Percentiles rank a stretch among this genome's conserved stretches.
These are phyloP conservation scores for Haematococcus lacustris DNA, from an alignment of 139 green algal species.

Conservation along the genomic window DNA sequence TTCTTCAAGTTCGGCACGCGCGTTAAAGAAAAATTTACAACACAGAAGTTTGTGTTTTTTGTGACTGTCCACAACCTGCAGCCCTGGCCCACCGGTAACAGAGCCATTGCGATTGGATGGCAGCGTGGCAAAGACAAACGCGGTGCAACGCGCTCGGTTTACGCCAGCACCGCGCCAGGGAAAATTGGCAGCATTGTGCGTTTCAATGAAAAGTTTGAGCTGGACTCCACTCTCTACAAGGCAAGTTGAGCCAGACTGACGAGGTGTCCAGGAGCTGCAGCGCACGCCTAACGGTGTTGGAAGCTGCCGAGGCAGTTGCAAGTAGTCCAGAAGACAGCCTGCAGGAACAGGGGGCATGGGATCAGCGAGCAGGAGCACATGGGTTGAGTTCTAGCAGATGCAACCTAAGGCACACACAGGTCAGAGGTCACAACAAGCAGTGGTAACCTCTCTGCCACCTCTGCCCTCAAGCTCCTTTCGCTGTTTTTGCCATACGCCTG, in stretches of 20 bases:
- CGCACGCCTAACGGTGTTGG: too few species aligned
- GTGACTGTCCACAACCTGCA: slow-evolving; percentile 45
- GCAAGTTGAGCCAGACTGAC: too few species aligned
- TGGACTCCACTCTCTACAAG: slow-evolving; percentile 53
- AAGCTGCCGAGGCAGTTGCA: too few species aligned
- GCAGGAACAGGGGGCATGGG: too few species aligned
- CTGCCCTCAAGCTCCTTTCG: too few species aligned
- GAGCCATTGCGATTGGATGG: slow-evolving; percentile 45
- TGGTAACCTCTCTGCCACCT: too few species aligned
- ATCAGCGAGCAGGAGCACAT: too few species aligned
- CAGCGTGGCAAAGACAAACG: slow-evolving; percentile 49
- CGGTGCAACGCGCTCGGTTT: slow-evolving; percentile 41
- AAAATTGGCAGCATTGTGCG: slow-evolving; percentile 38
- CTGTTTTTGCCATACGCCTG: too few species aligned
- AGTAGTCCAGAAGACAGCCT: too few species aligned
- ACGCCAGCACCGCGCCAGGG: slow-evolving; percentile 23
- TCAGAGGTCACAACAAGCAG: too few species aligned
- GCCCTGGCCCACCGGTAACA: slow-evolving; percentile 37
- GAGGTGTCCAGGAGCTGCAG: slow-evolving; percentile 20
- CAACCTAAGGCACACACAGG: too few species aligned
- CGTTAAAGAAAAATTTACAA: slow-evolving; percentile 38
- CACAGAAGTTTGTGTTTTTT: slow-evolving; percentile 39
- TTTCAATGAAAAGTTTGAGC: slow-evolving; percentile 53
- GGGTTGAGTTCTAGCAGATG: too few species aligned
- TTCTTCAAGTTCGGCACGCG: slow-evolving; percentile 29